Base-by-base conservation (phyloP, 2,329 filamentous ascomycete species). In the Fusarium tanahbumbuense region DNA sequence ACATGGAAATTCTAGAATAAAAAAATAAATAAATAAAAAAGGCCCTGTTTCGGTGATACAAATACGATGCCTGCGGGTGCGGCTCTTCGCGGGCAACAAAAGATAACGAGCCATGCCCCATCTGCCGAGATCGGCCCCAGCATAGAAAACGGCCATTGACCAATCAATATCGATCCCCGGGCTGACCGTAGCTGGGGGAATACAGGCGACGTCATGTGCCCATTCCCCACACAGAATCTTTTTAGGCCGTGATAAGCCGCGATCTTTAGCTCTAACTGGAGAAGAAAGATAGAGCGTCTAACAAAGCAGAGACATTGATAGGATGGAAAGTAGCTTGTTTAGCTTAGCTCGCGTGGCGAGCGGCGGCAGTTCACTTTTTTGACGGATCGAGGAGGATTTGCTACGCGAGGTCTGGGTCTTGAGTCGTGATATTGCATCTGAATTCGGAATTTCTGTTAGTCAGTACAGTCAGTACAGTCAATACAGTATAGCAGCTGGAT, bases 221-320 rank as follows among this genome's bases (percentile, higher is more conserved):
- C 49, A 57, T 48, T 40, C 62, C 55, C 71, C 68, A 56, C 58
- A 54, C 62, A 53, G 44, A 60, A 20, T 47, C 49, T 59, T 32
- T 63, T 68, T 68, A 76, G 74, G 73, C 76, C 76, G 76, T 68
- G 69, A 75, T 76, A 77, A 78, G 73, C 76, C 76, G 76, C 75
- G 62, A 64, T 20, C 37, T 27, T 56, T 65, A 55, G 42, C 61
- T 65, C 28, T n/a, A 34, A 41, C 49, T 41, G 49, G 32, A 50
- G 28, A 50, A 50, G 20, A 30, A 22, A n/a, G 40, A 52, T 32
- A 50, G 22, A 50, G 18, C 15, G 18, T 37, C 48, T 37, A 22
- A 52, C 23, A 41, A 34, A 27, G 18, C 34, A 37, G 23, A n/a
- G 22, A 15, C 32, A 52, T 27, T 28, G 49, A 52, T 52, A 41